Percentiles rank a stretch among this genome's conserved stretches.
Conservation (phyloP, 768 basidiomycete species). For the Suillus fuscotomentosus region DNA sequence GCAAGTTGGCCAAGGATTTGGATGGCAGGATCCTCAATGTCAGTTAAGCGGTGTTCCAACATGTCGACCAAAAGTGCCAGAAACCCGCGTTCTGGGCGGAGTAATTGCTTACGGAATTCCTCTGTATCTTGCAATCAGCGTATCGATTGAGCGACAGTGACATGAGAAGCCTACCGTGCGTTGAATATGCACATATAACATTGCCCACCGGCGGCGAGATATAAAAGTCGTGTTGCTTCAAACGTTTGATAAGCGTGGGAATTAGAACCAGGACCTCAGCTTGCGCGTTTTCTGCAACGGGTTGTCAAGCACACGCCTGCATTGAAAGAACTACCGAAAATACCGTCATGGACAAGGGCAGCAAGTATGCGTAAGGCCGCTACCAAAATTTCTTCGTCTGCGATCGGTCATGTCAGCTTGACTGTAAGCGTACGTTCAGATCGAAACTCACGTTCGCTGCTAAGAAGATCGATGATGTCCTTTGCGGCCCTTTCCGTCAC, state of each 20-base stretch:
- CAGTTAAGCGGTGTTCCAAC: slow-evolving; percentile 6
- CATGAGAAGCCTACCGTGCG: neutral
- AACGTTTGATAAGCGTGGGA: neutral
- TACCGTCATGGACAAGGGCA: slow-evolving; percentile 6
- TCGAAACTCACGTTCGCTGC: neutral
- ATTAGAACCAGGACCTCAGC: neutral
- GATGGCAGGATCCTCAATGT: slow-evolving; percentile 8
- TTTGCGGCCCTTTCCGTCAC: neutral
- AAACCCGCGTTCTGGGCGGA: neutral
- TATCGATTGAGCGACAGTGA: neutral
- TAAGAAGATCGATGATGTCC: neutral
- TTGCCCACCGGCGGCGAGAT: slow-evolving; percentile 6
- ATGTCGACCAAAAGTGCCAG: slow-evolving; percentile 2
- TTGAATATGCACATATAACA: slow-evolving; percentile 4
- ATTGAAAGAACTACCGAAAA: neutral
- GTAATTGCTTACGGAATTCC: neutral
- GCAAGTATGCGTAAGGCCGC: slow-evolving; percentile 5
- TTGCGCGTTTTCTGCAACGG: neutral
- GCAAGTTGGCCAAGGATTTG: slow-evolving; percentile 6
- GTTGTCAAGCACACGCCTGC: neutral
- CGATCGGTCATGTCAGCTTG: too few relatives aligned
- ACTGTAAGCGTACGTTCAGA: too few relatives aligned
- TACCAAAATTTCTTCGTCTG: slow-evolving; percentile 3
- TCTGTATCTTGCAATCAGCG: neutral
- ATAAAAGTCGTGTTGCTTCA: slow-evolving; percentile 6